Evolutionary conservation across 495 filamentous ascomycete genomes (phyloP).

Genomic region (Podospora comata): DNA sequence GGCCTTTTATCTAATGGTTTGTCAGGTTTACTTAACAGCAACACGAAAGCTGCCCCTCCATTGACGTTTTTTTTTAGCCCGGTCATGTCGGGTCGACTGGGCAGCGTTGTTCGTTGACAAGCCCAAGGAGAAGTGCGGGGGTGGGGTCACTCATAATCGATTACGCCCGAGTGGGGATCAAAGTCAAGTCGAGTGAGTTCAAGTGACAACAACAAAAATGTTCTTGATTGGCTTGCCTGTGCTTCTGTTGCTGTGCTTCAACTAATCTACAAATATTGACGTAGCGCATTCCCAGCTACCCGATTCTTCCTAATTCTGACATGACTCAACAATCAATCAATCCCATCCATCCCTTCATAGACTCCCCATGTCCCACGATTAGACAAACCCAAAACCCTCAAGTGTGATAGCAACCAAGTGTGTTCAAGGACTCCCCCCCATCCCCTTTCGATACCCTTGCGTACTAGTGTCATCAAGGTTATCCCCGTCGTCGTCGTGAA

Average conservation of each 20-base stretch:
- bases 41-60: conserved; percentile 20
- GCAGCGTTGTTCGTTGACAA: conserved; percentile 6
- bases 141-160: conserved; percentile 3
- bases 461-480: background rate
- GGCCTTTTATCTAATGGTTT: background rate
- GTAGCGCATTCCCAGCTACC: conserved; percentile 1
- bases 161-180: background rate
- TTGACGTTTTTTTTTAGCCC: conserved; percentile 18
- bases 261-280: conserved; percentile 6
- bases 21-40: background rate
- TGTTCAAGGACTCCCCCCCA: background rate
- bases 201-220: conserved; percentile 1
- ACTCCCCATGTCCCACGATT: background rate
- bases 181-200: no score
- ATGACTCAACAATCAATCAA: background rate
- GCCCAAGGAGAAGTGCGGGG: conserved; percentile 5
- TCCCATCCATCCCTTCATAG: background rate
- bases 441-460: background rate
- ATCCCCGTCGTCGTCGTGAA: background rate
- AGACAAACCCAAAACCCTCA: background rate
- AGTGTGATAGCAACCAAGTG: background rate
- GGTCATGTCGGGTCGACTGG: background rate
- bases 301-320: conserved; percentile 7
- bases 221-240: background rate
- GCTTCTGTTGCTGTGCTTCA: background rate